Evolutionary conservation across 2,329 filamentous ascomycete genomes (phyloP).

Genomic region (Pseudocercospora musae): DNA sequence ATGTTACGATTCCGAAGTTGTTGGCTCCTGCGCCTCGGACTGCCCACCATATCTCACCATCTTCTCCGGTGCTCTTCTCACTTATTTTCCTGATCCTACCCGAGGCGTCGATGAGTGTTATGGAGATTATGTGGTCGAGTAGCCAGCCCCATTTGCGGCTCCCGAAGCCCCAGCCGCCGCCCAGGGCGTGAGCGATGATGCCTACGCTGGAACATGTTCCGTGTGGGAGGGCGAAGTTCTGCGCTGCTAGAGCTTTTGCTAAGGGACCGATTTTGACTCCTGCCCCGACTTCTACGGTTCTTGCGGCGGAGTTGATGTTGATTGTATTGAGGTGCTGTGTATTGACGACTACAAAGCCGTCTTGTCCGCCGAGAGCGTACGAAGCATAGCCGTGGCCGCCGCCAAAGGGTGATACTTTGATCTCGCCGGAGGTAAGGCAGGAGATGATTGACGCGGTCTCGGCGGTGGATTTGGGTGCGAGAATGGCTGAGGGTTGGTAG

Average conservation of each 20-base stretch:
- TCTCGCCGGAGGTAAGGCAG: conserved; percentile 3
- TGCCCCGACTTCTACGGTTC: conserved; percentile 9
- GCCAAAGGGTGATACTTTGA: conserved; percentile 17
- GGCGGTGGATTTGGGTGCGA: conserved; percentile 11
- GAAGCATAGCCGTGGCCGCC: conserved; percentile 23
- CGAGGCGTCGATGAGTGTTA: conserved; percentile 12
- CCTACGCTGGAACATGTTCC: conserved; percentile 19
- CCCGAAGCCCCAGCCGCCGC: conserved; percentile 20
- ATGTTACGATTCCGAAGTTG: conserved; percentile 19
- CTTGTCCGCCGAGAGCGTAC: conserved; percentile 18
- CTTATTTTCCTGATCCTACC: conserved; percentile 5
- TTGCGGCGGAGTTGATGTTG: conserved; percentile 4
- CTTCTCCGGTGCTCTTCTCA: neutral
- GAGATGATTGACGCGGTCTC: conserved; percentile 12
- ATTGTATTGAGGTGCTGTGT: conserved; percentile 5
- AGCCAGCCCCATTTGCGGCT: conserved; percentile 19
- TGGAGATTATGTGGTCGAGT: conserved; percentile 14
- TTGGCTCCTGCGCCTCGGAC: conserved; percentile 19
- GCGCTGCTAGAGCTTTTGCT: conserved; percentile 8
- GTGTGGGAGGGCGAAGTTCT: conserved; percentile 15
- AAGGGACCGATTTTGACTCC: conserved; percentile 13
- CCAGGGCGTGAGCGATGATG: conserved; percentile 15
- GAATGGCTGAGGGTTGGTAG: conserved; percentile 14
- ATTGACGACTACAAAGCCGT: conserved; percentile 21
- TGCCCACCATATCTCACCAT: conserved; percentile 21